Evolutionary conservation across 306 rosid genomes (phyloP).

Genomic region (Nissolia schottii): DNA sequence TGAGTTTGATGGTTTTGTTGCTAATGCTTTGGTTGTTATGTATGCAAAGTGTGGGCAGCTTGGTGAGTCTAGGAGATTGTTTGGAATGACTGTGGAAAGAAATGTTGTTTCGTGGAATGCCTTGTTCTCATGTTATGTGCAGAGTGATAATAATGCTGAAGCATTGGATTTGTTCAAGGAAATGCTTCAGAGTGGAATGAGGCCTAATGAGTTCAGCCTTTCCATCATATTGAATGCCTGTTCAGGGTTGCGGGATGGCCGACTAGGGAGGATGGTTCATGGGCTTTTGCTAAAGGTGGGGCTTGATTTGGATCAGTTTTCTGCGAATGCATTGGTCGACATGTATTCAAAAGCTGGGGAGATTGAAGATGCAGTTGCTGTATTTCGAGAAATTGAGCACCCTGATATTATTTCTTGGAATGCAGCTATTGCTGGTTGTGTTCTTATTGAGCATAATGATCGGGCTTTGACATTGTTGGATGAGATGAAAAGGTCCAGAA

Average conservation of each 20-base stretch:
- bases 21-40: constrained; percentile 78
- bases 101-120: constrained; percentile 82
- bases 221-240: constrained; percentile 72
- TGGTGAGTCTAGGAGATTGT: constrained; percentile 58
- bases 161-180: constrained; percentile 56
- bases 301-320: constrained; percentile 57
- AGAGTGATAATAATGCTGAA: constrained; percentile 43
- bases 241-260: constrained; percentile 46
- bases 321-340: constrained; percentile 80
- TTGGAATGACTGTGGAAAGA: constrained; percentile 41
- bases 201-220: constrained; percentile 76
- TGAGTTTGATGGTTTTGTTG: constrained; percentile 71
- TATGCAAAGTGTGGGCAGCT: constrained; percentile 70
- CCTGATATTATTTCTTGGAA: constrained; percentile 91
- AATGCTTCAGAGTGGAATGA: constrained; percentile 60
- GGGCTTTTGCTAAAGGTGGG: constrained; percentile 64
- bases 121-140: constrained; percentile 72
- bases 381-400: constrained; percentile 49
- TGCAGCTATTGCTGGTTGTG: constrained; percentile 87
- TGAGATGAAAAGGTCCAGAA: constrained; percentile 47
- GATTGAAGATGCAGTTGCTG: constrained; percentile 48
- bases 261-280: constrained; percentile 55
- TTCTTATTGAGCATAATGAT: constrained; percentile 54
- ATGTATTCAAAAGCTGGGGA: constrained; percentile 70
- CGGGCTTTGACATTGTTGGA: constrained; percentile 45